phyloP scores from a whole-genome alignment of 352 stramenopile species.

The Globisporangium polare region DNA sequence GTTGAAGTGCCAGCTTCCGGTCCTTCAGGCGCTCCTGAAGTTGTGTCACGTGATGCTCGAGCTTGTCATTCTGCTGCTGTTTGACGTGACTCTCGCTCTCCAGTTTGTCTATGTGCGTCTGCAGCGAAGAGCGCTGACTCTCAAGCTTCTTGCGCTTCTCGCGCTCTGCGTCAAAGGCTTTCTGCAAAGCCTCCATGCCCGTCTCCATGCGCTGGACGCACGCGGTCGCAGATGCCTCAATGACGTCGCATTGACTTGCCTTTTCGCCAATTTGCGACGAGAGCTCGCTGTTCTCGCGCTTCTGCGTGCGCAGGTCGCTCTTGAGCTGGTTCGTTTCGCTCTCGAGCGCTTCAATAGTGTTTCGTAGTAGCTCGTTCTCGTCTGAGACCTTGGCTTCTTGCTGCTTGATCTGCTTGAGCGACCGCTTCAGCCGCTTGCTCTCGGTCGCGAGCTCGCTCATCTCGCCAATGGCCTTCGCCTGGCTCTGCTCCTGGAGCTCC shows the following conservation, averaged over 20 bases:
- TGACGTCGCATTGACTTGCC: neutral
- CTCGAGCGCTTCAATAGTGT: constrained; percentile 35
- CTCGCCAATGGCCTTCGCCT: constrained; percentile 30
- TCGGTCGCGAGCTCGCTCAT: constrained; percentile 32
- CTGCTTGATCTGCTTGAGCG: constrained; percentile 36
- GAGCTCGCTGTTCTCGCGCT: constrained; percentile 28
- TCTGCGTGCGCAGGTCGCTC: constrained; percentile 27
- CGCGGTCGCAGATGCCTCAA: neutral
- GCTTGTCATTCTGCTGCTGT: constrained; percentile 27
- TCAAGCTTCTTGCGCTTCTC: constrained; percentile 55
- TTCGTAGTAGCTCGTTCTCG: constrained; percentile 36
- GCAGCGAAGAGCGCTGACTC: constrained; percentile 22
- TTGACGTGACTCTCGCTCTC: constrained; percentile 26
- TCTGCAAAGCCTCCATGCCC: constrained; percentile 31
- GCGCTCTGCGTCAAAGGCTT: constrained; percentile 31
- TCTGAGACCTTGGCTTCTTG: constrained; percentile 28
- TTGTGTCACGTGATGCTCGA: constrained; percentile 30
- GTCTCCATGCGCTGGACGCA: constrained; percentile 23
- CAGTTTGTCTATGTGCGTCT: constrained; percentile 35
- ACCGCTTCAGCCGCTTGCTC: constrained; percentile 46
- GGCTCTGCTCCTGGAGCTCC: constrained; percentile 29
- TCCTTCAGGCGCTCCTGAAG: constrained; percentile 49
- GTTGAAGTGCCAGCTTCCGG: constrained; percentile 35
- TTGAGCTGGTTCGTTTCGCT: constrained; percentile 23
- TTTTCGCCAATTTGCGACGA: neutral